These are phyloP conservation scores for Afroboletus lepidellus DNA, from an alignment of 1,284 basidiomycete genomes.

Conservation along the genomic window DNA sequence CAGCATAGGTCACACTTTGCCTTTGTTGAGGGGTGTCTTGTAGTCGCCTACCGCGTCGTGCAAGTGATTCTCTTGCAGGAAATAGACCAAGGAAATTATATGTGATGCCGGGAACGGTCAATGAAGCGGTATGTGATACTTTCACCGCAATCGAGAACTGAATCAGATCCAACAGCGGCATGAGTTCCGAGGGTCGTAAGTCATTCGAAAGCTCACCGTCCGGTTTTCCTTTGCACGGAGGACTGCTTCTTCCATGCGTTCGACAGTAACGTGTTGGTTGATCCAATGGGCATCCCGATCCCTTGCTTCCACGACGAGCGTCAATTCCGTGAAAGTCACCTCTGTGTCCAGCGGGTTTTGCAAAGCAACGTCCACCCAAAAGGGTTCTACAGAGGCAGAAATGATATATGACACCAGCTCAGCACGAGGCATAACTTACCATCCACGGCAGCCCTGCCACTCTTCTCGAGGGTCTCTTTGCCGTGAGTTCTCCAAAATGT, in stretches of 20 bases:
- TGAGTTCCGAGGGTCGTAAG: constrained; percentile 3
- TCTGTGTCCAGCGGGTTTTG: constrained; percentile 71
- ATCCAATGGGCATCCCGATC: constrained; percentile 34
- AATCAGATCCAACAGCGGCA: not conserved
- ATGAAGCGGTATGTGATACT: constrained; percentile 45
- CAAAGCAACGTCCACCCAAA: constrained; percentile 71
- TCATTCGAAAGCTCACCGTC: constrained; percentile 39
- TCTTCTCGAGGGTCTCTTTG: constrained; percentile 50
- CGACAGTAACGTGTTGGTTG: constrained; percentile 50
- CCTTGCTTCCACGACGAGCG: constrained; percentile 48
- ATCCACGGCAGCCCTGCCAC: constrained; percentile 58
- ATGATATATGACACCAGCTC: not conserved
- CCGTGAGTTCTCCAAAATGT: constrained; percentile 57
- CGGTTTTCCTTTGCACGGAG: constrained; percentile 58
- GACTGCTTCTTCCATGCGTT: constrained; percentile 54
- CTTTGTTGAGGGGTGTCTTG: constrained; percentile 70
- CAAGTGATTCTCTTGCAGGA: constrained; percentile 57
- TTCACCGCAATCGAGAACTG: constrained; percentile 67
- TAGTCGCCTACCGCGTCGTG: constrained; percentile 62
- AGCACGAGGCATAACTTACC: constrained; percentile 42
- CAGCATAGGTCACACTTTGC: constrained; percentile 61
- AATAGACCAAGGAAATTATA: constrained; percentile 72
- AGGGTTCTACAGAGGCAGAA: constrained; percentile 50
- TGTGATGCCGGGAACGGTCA: constrained; percentile 54
- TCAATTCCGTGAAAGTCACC: constrained; percentile 60